These are phyloP conservation scores for Solanum chacoense DNA, from an alignment of 305 asterid species.

Conservation along the genomic window DNA sequence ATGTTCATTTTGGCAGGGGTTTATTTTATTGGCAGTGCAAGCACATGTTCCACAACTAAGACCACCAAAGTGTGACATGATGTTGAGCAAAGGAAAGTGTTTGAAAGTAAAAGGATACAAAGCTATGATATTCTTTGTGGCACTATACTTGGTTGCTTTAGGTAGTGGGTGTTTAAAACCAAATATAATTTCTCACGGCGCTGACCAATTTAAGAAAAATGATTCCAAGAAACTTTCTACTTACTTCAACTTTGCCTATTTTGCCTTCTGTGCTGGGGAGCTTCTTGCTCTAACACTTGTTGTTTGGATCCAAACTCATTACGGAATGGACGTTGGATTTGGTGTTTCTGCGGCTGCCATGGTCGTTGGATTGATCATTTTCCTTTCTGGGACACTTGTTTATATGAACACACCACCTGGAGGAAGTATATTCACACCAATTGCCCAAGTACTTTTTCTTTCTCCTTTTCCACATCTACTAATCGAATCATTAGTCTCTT, in stretches of 20 bases:
- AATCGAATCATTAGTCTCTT: not conserved
- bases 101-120: not conserved
- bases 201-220: not conserved
- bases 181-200: not conserved
- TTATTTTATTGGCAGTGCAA: not conserved
- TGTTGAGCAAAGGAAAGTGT: not conserved
- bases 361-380: not conserved
- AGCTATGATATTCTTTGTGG: not conserved
- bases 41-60: not conserved
- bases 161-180: not conserved
- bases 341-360: not conserved
- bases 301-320: not conserved
- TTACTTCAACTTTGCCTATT: not conserved
- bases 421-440: not conserved
- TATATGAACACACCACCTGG: not conserved
- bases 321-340: not conserved
- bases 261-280: not conserved
- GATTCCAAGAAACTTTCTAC: not conserved
- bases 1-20: not conserved
- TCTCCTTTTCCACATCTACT: not conserved
- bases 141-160: not conserved
- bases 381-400: not conserved
- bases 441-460: not conserved
- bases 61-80: not conserved
- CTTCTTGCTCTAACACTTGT: not conserved